These are phyloP conservation scores for Chimonanthus salicifolius DNA, from an alignment of 164 flowering plant species.

Conservation along the genomic window DNA sequence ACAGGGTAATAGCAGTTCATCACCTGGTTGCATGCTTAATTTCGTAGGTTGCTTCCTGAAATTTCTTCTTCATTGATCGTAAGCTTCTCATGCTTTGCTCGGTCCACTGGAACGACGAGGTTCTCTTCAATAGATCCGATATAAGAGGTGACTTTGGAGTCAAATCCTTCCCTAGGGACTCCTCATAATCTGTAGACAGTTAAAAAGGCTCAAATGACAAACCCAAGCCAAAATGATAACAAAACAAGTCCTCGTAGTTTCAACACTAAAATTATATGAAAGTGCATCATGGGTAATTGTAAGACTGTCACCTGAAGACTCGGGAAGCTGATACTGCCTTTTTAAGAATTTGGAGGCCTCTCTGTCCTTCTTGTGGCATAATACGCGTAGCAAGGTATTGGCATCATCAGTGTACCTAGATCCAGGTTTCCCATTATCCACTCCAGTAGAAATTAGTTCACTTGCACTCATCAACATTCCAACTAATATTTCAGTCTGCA, in stretches of 20 bases:
- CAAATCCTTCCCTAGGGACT: slow-evolving; percentile 30
- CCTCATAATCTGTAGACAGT: slow-evolving; percentile 62
- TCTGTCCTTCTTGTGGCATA: slow-evolving; percentile 79
- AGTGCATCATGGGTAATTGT: background rate
- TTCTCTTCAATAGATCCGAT: slow-evolving; percentile 46
- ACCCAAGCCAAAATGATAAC: background rate
- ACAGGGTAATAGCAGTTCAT: background rate
- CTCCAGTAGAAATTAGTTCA: slow-evolving; percentile 39
- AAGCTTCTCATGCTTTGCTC: slow-evolving; percentile 51
- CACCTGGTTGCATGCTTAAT: slow-evolving; percentile 23
- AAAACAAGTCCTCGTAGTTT: background rate
- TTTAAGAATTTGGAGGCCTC: slow-evolving; percentile 76
- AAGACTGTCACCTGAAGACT: slow-evolving; percentile 56
- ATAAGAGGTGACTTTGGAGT: slow-evolving; percentile 30
- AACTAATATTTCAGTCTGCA: slow-evolving; percentile 61
- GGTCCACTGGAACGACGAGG: slow-evolving; percentile 54
- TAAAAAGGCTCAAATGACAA: background rate
- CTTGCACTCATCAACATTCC: slow-evolving; percentile 73
- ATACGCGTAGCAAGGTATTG: slow-evolving; percentile 56
- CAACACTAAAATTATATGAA: background rate
- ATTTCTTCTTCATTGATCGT: slow-evolving; percentile 50
- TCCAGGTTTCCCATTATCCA: slow-evolving; percentile 25
- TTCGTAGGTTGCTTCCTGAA: slow-evolving; percentile 56
- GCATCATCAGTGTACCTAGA: slow-evolving; percentile 41
- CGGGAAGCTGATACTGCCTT: slow-evolving; percentile 66